phyloP scores from a whole-genome alignment of 2,329 filamentous ascomycete species.

The Cytospora mali region DNA sequence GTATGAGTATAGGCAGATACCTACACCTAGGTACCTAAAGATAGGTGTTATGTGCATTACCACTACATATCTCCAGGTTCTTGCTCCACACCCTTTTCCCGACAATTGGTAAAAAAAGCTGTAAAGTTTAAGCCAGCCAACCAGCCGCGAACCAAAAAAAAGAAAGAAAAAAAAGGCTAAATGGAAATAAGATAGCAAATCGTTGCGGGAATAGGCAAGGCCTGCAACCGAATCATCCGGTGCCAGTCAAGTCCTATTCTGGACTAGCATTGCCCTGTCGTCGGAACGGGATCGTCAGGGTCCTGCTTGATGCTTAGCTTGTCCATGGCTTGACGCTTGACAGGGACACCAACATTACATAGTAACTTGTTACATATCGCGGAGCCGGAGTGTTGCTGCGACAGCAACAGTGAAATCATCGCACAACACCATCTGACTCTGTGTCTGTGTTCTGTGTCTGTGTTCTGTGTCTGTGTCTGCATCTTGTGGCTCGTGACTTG shows the following conservation, averaged over 20 bases:
- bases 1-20: no score
- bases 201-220: slow-evolving; percentile 21
- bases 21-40: no score
- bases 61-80: neutral
- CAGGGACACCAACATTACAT: neutral
- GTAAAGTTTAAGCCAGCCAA: slow-evolving; percentile 1
- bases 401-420: no score
- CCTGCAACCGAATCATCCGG: slow-evolving; percentile 15
- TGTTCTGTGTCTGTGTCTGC: neutral
- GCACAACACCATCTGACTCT: neutral
- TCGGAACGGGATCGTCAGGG: slow-evolving; percentile 24
- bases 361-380: neutral
- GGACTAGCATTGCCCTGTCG: slow-evolving; percentile 1
- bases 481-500: neutral
- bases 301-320: slow-evolving; percentile 16
- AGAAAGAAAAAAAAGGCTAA: no score
- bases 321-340: neutral
- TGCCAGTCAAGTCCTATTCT: slow-evolving; percentile 6
- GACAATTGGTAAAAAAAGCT: slow-evolving; percentile 5
- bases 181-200: slow-evolving; percentile 25
- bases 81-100: neutral
- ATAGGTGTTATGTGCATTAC: neutral
- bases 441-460: neutral
- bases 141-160: slow-evolving; percentile 1
- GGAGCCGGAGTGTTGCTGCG: neutral